Conservation (phyloP, 805 yeast genomes). For the Wickerhamomyces bisporus region DNA sequence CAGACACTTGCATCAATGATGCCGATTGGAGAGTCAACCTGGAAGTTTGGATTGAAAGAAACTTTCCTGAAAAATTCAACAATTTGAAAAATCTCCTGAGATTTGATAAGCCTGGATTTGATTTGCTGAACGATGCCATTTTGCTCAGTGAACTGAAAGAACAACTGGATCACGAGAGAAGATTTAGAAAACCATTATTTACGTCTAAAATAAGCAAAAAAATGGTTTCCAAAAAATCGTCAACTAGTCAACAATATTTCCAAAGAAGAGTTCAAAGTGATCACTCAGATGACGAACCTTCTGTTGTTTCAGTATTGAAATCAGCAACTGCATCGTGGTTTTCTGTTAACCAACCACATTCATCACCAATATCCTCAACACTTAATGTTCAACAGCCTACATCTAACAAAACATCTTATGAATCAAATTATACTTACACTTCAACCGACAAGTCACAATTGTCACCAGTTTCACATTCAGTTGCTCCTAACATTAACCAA, state of each 20-base stretch:
- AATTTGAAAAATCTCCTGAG: conserved; percentile 33
- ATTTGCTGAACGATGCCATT: conserved; percentile 24
- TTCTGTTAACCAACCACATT: background rate
- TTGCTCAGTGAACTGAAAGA: conserved; percentile 23
- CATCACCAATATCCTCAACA: conserved; percentile 3
- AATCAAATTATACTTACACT: conserved; percentile 9
- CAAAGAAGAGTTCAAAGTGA: conserved; percentile 8
- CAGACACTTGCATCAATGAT: conserved; percentile 33
- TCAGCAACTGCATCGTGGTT: background rate
- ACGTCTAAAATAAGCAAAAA: conserved; percentile 26
- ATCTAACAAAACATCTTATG: conserved; percentile 17
- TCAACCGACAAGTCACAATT: conserved; percentile 1
- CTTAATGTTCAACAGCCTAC: background rate
- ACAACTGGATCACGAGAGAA: conserved; percentile 17
- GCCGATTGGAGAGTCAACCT: conserved; percentile 41
- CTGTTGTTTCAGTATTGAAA: background rate
- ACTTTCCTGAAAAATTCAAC: conserved; percentile 34
- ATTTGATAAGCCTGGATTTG: conserved; percentile 26
- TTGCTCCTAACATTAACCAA: conserved; percentile 7
- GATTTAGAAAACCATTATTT: conserved; percentile 21
- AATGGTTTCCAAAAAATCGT: conserved; percentile 16
- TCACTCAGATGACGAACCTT: conserved; percentile 12
- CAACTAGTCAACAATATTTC: conserved; percentile 8
- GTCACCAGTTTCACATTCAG: conserved; percentile 10
- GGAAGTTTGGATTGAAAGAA: conserved; percentile 35